Base-by-base conservation (phyloP, 2,329 filamentous ascomycete species). In the Neonectria sp. region DNA sequence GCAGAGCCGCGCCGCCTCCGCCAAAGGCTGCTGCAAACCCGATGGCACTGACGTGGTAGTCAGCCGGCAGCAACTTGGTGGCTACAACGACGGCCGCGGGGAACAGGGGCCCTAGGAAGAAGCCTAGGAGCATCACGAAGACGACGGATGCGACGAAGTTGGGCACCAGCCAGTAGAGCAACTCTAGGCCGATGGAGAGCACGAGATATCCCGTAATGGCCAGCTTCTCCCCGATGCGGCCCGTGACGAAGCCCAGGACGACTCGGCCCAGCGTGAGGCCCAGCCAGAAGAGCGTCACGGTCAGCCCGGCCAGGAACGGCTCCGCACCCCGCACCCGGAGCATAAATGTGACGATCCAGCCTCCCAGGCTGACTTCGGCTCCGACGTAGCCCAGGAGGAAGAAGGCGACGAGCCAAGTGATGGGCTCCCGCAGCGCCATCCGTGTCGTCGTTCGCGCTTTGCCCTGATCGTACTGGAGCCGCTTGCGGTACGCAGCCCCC, bases 261-360 rank as follows among this genome's bases (percentile, higher is more conserved):
- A 96, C 82, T 2, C 94, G 85, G 0, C 94, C 94, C 0, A 94
- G 79, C 0, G 93, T 95, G 69, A 97, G 86, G 0, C 94, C 94
- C 49, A 94, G 86, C 94, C 94, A 97, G 81, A 95, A 97, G 0
- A 93, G 91, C 0, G 93, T 95, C 0, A 90, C 91, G 0, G 89
- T 90, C 82, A 96, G 89, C 3, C 94, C 94, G 37, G 92, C 91
- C 2, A 90, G 86, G 75, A 96, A 95, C 0, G 89, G 83, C 27
- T 84, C 86, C 4, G 91, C 93, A 43, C 91, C 79, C 15, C 95
- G 88, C 27, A 95, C 90, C 24, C 88, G 84, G n/a, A 95, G 89
- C 93, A 97, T 97, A 78, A 97, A 97, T 1, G 91, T 91, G 55
- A 94, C 91, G 69, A 97, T 91, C 93, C 93, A 96, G 17, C 93